Evolutionary conservation across 148 eudicot species (phyloP).

Genomic region (Amaranthus cruentus): DNA sequence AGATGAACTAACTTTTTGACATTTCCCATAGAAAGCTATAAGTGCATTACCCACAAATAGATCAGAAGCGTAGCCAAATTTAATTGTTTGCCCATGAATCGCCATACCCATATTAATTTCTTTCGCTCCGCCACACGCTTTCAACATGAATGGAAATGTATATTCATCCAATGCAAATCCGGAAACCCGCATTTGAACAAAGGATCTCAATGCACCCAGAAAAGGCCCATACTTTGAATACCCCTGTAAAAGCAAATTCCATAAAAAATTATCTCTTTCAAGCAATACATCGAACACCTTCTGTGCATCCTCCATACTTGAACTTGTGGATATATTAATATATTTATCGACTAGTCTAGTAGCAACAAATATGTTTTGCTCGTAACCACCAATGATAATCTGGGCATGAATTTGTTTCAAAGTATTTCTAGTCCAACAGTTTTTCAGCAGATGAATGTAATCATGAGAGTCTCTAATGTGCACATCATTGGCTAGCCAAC

Average conservation of each 20-base stretch:
- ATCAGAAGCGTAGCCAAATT: slow-evolving; percentile 27
- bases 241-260: slow-evolving; percentile 28
- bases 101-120: slow-evolving; percentile 19
- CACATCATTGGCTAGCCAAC: neutral
- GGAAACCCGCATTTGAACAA: slow-evolving; percentile 17
- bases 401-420: slow-evolving; percentile 29
- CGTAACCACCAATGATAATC: slow-evolving; percentile 28
- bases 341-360: slow-evolving; percentile 25
- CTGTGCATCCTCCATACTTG: slow-evolving; percentile 23
- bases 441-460: slow-evolving; percentile 17
- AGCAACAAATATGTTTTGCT: slow-evolving; percentile 28
- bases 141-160: slow-evolving; percentile 26
- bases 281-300: slow-evolving; percentile 34
- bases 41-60: slow-evolving; percentile 31
- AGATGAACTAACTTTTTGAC: slow-evolving; percentile 16
- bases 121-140: slow-evolving; percentile 28
- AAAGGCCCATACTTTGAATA: slow-evolving; percentile 19
- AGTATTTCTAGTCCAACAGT: slow-evolving; percentile 1
- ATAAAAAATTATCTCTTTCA: slow-evolving; percentile 27
- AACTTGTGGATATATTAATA: neutral
- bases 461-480: slow-evolving; percentile 19
- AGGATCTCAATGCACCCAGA: slow-evolving; percentile 19
- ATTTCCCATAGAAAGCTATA: slow-evolving; percentile 32
- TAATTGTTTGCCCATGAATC: slow-evolving; percentile 30
- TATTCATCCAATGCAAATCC: slow-evolving; percentile 20